A percentile compares a stretch with the other conserved stretches of the same genome.
phyloP scores from a whole-genome alignment of 495 filamentous ascomycete species.

The Talaromyces liani region DNA sequence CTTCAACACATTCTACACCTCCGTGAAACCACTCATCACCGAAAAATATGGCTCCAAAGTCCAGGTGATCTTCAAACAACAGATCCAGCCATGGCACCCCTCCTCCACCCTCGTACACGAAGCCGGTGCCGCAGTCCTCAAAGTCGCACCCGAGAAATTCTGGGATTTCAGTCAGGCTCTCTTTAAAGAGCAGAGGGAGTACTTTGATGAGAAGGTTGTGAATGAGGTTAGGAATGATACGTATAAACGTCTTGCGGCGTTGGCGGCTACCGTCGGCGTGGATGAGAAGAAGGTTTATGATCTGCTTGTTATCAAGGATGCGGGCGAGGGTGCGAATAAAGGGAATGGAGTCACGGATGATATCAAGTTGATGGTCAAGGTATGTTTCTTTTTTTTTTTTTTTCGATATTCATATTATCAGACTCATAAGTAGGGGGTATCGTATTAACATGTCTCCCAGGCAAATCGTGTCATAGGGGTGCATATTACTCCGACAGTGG shows the following conservation, averaged over 20 bases:
- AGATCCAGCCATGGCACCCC: constrained; percentile 95
- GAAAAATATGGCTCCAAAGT: constrained; percentile 51
- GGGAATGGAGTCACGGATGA: constrained; percentile 78
- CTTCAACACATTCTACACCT: constrained; percentile 61
- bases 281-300: constrained; percentile 56
- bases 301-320: constrained; percentile 52
- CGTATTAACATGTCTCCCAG: constrained; percentile 20
- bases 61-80: constrained; percentile 76
- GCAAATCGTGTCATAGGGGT: constrained; percentile 64
- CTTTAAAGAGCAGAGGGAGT: constrained; percentile 62
- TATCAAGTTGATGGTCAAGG: constrained; percentile 77
- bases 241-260: constrained; percentile 65
- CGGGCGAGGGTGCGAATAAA: constrained; percentile 58
- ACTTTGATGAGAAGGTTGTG: constrained; percentile 76
- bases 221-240: constrained; percentile 77
- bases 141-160: constrained; percentile 59
- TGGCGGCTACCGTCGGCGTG: constrained; percentile 61
- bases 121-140: constrained; percentile 71
- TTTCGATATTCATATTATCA: constrained; percentile 4
- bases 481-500: constrained; percentile 83
- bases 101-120: constrained; percentile 83
- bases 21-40: constrained; percentile 47
- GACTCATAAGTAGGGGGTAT: not conserved
- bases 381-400: no score
- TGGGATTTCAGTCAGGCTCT: constrained; percentile 68